A percentile compares a stretch with the other conserved stretches of the same genome.
These are phyloP conservation scores for Macrolepiota albuminosa DNA, from an alignment of 768 basidiomycete genomes.

Conservation along the genomic window DNA sequence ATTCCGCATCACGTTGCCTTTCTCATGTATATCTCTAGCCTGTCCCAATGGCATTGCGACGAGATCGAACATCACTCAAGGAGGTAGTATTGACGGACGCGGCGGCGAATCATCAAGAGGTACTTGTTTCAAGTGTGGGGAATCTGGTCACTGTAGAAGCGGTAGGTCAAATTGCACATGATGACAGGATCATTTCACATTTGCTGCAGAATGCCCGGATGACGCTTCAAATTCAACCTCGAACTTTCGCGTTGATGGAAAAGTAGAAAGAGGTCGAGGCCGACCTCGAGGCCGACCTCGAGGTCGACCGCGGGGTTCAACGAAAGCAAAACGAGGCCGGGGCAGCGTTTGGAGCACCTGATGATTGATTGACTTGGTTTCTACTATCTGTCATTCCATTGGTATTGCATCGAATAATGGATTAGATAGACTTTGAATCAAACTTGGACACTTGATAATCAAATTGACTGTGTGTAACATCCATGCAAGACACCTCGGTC, in stretches of 20 bases:
- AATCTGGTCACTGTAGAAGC: too few relatives aligned
- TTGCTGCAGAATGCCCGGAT: not conserved
- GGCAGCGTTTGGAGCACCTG: slow-evolving; percentile 32
- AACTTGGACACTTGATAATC: not conserved
- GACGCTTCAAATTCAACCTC: slow-evolving; percentile 1
- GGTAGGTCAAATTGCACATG: too few relatives aligned
- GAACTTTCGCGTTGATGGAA: slow-evolving; percentile 5
- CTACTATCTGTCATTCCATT: not conserved
- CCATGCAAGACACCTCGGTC: not conserved
- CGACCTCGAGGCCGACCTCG: slow-evolving; percentile 21
- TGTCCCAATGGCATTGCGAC: slow-evolving; percentile 28
- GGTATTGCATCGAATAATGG: not conserved
- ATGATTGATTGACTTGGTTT: slow-evolving; percentile 13
- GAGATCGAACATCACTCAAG: slow-evolving; percentile 3
- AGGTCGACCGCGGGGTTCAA: too few relatives aligned
- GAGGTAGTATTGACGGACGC: slow-evolving; percentile 5
- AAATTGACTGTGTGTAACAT: not conserved
- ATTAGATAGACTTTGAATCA: not conserved
- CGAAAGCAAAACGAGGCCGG: slow-evolving; percentile 23
- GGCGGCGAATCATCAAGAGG: slow-evolving; percentile 15
- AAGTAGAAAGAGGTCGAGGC: slow-evolving; percentile 20
- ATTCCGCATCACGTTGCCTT: not conserved
- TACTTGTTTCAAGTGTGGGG: slow-evolving; percentile 53
- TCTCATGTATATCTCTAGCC: slow-evolving; percentile 16
- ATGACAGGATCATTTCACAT: too few relatives aligned